Evolutionary conservation across 2,329 filamentous ascomycete genomes (phyloP).

Genomic region (Stagonosporopsis cucurbitacearum): DNA sequence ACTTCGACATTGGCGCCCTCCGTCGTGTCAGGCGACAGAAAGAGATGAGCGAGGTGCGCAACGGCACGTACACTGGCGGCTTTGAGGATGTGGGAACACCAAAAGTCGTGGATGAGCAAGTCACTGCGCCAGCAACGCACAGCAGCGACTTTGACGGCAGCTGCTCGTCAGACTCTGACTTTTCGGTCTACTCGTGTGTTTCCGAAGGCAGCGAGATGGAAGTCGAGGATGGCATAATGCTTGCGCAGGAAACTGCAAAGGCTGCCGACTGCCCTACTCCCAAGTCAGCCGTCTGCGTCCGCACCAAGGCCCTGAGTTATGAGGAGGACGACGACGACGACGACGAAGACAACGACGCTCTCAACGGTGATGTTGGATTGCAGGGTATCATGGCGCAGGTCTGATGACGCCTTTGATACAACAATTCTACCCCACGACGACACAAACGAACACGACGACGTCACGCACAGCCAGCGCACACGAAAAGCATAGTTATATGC

Average conservation of each 20-base stretch:
- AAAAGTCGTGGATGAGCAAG: not conserved
- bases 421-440: not conserved
- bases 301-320: slow-evolving; percentile 1
- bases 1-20: slow-evolving; percentile 38
- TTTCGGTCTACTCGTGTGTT: slow-evolving; percentile 30
- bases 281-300: slow-evolving; percentile 7
- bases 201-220: slow-evolving; percentile 52
- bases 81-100: slow-evolving; percentile 22
- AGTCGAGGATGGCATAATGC: slow-evolving; percentile 60
- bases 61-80: slow-evolving; percentile 23
- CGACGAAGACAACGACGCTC: slow-evolving; percentile 14
- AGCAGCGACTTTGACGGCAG: slow-evolving; percentile 2
- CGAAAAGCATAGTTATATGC: too few species aligned
- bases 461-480: too few species aligned
- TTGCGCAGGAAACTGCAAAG: slow-evolving; percentile 64
- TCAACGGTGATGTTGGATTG: slow-evolving; percentile 16
- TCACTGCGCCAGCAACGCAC: not conserved
- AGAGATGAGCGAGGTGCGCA: slow-evolving; percentile 32
- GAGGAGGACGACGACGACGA: slow-evolving; percentile 12
- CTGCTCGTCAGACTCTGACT: slow-evolving; percentile 25
- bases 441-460: not conserved
- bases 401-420: slow-evolving; percentile 8
- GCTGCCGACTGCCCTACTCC: slow-evolving; percentile 12
- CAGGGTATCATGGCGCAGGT: slow-evolving; percentile 40
- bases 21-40: slow-evolving; percentile 37